phyloP scores from a whole-genome alignment of 164 flowering plant species.

The Nelumbo lutea region DNA sequence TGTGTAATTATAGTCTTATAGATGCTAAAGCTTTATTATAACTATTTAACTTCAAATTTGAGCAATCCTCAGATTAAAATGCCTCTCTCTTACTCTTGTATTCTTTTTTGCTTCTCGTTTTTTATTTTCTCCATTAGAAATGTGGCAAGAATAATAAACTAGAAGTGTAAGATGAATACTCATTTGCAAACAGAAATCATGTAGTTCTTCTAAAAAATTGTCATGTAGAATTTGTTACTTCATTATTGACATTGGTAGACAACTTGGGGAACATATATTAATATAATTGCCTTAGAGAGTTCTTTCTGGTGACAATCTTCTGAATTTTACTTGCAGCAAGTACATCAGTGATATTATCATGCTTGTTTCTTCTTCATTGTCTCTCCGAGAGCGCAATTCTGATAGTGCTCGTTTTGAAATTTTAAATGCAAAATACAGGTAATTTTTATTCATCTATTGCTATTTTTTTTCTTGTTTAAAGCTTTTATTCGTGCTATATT shows the following conservation, averaged over 20 bases:
- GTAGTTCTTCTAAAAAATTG: too few relatives aligned
- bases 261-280: background rate
- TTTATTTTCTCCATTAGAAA: background rate
- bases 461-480: background rate
- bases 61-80: too few relatives aligned
- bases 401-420: slow-evolving; percentile 90
- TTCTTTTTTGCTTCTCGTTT: background rate
- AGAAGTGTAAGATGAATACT: too few relatives aligned
- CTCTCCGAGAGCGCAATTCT: slow-evolving; percentile 65
- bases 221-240: too few relatives aligned
- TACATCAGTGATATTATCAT: slow-evolving; percentile 76
- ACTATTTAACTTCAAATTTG: too few relatives aligned
- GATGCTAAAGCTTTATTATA: too few relatives aligned
- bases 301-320: slow-evolving; percentile 7
- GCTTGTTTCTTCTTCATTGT: slow-evolving; percentile 80
- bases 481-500: background rate
- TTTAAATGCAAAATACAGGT: slow-evolving; percentile 76
- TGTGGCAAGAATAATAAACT: too few relatives aligned
- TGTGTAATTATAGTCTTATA: too few relatives aligned
- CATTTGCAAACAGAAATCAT: too few relatives aligned
- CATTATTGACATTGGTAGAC: too few relatives aligned
- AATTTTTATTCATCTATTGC: background rate
- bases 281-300: background rate
- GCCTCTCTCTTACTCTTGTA: too few relatives aligned
- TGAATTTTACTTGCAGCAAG: slow-evolving; percentile 54